A percentile compares a stretch with the other conserved stretches of the same genome.
phyloP scores from a whole-genome alignment of 305 asterid species.

The Fraxinus dipetala region DNA sequence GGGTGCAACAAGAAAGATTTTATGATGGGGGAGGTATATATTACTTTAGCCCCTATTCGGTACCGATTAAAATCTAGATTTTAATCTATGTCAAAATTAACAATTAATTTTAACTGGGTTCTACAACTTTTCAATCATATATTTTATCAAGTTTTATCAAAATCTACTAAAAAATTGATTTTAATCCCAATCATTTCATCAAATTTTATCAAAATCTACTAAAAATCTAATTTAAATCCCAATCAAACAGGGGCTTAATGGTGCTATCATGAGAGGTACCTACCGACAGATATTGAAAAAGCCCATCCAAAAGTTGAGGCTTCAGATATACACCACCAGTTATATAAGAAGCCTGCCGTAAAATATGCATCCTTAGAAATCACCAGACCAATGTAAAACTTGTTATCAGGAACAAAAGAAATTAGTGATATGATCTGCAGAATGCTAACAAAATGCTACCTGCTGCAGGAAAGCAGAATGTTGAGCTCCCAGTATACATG shows the following conservation, averaged over 20 bases:
- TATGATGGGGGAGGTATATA: neutral
- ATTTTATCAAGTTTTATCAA: too few relatives aligned
- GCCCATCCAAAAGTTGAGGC: slow-evolving; percentile 75
- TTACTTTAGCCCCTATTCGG: neutral
- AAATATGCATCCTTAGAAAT: slow-evolving; percentile 18
- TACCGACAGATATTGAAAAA: slow-evolving; percentile 79
- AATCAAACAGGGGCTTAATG: neutral
- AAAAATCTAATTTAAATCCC: neutral
- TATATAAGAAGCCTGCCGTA: slow-evolving; percentile 75
- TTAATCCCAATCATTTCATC: too few relatives aligned
- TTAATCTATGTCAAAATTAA: too few relatives aligned
- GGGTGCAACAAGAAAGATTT: neutral
- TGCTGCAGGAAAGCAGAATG: slow-evolving; percentile 96
- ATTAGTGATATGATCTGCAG: neutral
- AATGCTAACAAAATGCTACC: slow-evolving; percentile 39
- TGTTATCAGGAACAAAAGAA: neutral
- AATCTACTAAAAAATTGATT: too few relatives aligned
- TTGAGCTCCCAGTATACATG: slow-evolving; percentile 77
- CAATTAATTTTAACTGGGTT: neutral
- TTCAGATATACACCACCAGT: slow-evolving; percentile 90
- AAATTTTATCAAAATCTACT: neutral
- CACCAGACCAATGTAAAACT: slow-evolving; percentile 22
- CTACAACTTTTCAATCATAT: neutral
- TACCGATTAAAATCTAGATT: neutral
- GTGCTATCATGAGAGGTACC: slow-evolving; percentile 27